Percentiles rank a stretch among this genome's conserved stretches.
These are phyloP conservation scores for Xylaria acuta DNA, from an alignment of 495 filamentous ascomycete species.

Conservation along the genomic window DNA sequence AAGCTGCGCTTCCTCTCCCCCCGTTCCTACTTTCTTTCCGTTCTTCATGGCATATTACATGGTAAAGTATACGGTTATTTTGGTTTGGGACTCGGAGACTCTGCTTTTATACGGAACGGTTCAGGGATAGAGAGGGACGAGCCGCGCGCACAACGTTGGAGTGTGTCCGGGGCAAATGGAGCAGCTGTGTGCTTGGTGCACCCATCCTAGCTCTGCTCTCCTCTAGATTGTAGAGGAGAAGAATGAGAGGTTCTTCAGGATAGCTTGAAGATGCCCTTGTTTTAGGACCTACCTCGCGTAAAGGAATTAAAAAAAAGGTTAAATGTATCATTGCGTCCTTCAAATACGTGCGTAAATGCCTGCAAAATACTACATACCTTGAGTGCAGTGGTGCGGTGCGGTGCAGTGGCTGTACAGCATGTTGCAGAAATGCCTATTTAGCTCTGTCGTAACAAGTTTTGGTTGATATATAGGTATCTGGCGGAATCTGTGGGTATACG, in stretches of 20 bases:
- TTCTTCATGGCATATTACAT: conserved; percentile 1
- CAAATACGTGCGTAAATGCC: neutral
- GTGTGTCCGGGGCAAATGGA: neutral
- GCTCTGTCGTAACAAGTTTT: too few species aligned
- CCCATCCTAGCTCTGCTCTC: neutral
- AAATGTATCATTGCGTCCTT: neutral
- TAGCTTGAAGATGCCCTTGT: conserved; percentile 3
- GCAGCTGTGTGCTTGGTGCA: neutral
- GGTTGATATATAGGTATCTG: too few species aligned
- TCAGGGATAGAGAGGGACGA: neutral
- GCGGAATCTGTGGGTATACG: too few species aligned
- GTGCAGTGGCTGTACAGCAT: too few species aligned
- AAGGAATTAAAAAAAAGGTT: neutral
- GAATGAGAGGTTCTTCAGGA: neutral
- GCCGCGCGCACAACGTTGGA: conserved; percentile 4
- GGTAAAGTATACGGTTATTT: conserved; percentile 14
- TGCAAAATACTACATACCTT: too few species aligned
- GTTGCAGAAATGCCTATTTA: too few species aligned
- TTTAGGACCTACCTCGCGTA: neutral
- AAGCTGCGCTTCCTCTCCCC: neutral
- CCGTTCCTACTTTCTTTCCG: neutral
- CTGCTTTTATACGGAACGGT: neutral
- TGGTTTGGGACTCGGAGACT: neutral
- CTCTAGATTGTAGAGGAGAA: neutral
- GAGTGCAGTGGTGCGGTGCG: too few species aligned